Percentiles rank a stretch among this genome's conserved stretches.
Evolutionary conservation across 495 filamentous ascomycete species (phyloP).

Genomic region (Aspergillus asperescens): DNA sequence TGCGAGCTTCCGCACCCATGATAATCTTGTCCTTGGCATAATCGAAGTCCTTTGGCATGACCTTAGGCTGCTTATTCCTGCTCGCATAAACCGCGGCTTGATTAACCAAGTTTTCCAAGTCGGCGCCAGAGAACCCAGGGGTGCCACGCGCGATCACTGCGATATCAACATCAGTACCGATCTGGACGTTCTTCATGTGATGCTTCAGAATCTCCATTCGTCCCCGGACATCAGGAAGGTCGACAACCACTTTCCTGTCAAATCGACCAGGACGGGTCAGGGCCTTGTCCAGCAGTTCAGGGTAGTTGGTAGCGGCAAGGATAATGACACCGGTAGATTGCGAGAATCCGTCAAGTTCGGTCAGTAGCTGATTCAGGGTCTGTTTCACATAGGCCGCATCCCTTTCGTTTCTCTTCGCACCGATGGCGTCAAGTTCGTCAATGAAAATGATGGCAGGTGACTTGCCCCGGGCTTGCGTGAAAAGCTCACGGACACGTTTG

Average conservation of each 20-base stretch:
- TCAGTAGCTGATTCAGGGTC: slow-evolving; percentile 93
- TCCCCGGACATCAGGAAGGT: slow-evolving; percentile 92
- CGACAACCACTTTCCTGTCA: slow-evolving; percentile 81
- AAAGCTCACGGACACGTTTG: slow-evolving; percentile 96
- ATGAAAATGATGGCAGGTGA: slow-evolving; percentile 97
- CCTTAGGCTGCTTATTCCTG: slow-evolving; percentile 65
- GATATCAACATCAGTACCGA: slow-evolving; percentile 72
- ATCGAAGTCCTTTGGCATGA: slow-evolving; percentile 77
- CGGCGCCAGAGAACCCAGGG: slow-evolving; percentile 88
- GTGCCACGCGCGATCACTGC: slow-evolving; percentile 78
- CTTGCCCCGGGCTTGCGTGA: slow-evolving; percentile 78
- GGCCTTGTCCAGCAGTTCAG: slow-evolving; percentile 88
- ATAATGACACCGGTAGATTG: slow-evolving; percentile 92
- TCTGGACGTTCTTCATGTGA: slow-evolving; percentile 82
- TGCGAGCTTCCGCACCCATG: slow-evolving; percentile 89
- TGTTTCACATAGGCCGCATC: slow-evolving; percentile 97
- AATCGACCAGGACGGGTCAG: slow-evolving; percentile 92
- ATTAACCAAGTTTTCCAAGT: slow-evolving; percentile 94
- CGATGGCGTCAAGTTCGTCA: slow-evolving; percentile 94
- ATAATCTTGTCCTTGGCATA: slow-evolving; percentile 98
- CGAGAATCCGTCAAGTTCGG: slow-evolving; percentile 96
- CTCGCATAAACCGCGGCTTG: slow-evolving; percentile 90
- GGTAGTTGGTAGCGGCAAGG: slow-evolving; percentile 93
- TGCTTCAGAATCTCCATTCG: slow-evolving; percentile 87
- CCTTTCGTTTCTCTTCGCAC: slow-evolving; percentile 84